Evolutionary conservation across 1,139 yeast species (phyloP).

Genomic region (Yamadazyma blattariae): DNA sequence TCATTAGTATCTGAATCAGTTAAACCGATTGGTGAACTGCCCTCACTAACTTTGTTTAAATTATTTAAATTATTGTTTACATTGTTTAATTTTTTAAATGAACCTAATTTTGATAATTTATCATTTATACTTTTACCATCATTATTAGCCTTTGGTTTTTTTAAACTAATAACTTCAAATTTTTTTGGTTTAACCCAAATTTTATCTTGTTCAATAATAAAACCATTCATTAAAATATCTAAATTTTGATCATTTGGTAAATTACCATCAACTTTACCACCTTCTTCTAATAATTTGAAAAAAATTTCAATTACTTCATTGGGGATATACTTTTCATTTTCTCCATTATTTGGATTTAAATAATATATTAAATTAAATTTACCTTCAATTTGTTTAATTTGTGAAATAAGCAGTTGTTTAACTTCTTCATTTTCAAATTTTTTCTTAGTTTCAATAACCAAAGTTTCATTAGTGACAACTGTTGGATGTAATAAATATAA

Average conservation of each 20-base stretch:
- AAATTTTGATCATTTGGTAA: conserved; percentile 49
- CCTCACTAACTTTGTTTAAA: too few relatives aligned
- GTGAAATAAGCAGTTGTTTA: conserved; percentile 67
- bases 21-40: conserved; percentile 25
- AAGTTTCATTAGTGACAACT: conserved; percentile 49
- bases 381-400: conserved; percentile 55
- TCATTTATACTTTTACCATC: neutral
- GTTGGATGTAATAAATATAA: conserved; percentile 70
- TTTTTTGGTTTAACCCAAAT: conserved; percentile 47
- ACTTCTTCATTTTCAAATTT: conserved; percentile 16
- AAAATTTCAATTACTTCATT: conserved; percentile 30
- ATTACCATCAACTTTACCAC: conserved; percentile 54
- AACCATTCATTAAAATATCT: conserved; percentile 64
- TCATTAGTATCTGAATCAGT: conserved; percentile 44
- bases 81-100: conserved; percentile 13
- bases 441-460: conserved; percentile 12
- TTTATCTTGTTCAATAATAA: conserved; percentile 37
- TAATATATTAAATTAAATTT: conserved; percentile 52
- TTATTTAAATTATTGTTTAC: too few relatives aligned
- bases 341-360: conserved; percentile 54
- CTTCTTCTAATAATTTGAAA: conserved; percentile 13
- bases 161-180: conserved; percentile 23
- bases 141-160: conserved; percentile 13
- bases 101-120: neutral
- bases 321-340: conserved; percentile 37